Conservation (phyloP, 2,329 filamentous ascomycete species). For the Fusarium phyllophilum region DNA sequence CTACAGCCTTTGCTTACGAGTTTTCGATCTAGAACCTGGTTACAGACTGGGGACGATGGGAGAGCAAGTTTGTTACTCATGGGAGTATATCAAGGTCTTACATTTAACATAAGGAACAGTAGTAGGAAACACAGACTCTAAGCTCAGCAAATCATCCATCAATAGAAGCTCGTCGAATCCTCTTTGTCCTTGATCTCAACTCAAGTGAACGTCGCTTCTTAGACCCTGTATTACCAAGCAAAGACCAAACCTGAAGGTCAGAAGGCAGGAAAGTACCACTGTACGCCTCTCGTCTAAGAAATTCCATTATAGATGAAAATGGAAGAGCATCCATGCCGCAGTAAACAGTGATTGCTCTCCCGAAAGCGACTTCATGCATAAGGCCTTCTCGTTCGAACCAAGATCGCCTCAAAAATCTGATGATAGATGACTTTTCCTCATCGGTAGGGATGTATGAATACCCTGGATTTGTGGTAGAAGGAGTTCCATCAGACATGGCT, state of each 20-base stretch:
- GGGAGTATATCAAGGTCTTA: accelerated
- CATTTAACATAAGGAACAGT: accelerated
- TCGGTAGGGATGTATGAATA: background rate
- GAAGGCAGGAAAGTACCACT: background rate
- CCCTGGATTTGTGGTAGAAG: accelerated
- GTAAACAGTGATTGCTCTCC: slow-evolving; percentile 1
- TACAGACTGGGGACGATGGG: too few relatives aligned
- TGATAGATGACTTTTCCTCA: accelerated
- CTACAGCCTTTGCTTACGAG: background rate
- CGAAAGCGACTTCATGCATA: background rate
- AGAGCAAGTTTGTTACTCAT: background rate
- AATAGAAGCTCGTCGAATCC: background rate
- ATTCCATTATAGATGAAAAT: background rate
- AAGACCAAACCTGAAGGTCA: background rate
- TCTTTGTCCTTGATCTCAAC: background rate
- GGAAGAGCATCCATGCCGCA: background rate
- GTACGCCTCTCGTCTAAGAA: background rate
- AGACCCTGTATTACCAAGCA: background rate
- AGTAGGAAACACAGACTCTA: background rate
- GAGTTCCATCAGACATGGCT: background rate
- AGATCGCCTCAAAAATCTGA: background rate
- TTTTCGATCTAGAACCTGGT: background rate
- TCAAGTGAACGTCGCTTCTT: background rate
- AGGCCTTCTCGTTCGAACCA: background rate
- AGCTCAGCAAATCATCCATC: background rate